phyloP scores from a whole-genome alignment of 306 rosid species.

The barrel medic (Medicago truncatula) region DNA sequence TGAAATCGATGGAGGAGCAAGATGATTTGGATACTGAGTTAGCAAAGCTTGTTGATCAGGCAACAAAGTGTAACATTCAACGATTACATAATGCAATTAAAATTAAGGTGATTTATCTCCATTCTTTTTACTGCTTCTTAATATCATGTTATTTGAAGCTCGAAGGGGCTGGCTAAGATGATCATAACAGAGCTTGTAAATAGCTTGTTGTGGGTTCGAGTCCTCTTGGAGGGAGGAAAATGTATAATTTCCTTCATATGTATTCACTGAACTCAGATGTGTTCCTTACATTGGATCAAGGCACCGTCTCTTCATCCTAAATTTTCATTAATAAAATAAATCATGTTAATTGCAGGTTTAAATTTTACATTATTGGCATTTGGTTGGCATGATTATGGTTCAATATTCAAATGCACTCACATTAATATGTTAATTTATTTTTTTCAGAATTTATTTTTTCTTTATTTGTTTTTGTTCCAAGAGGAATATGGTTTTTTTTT shows the following conservation, averaged over 20 bases:
- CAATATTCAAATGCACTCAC: not conserved
- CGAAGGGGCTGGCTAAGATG: not conserved
- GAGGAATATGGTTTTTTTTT: slow-evolving; percentile 28
- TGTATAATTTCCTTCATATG: not conserved
- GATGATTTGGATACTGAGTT: slow-evolving; percentile 65
- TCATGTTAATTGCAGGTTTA: slow-evolving; percentile 26
- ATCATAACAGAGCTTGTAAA: not conserved
- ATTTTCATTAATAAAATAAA: not conserved
- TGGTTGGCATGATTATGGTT: slow-evolving; percentile 9
- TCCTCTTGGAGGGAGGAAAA: not conserved
- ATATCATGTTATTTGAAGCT: not conserved
- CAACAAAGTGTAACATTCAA: slow-evolving; percentile 55
- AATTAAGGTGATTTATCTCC: slow-evolving; percentile 66
- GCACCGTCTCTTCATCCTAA: not conserved
- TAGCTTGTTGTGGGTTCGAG: not conserved
- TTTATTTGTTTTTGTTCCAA: not conserved
- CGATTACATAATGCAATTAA: slow-evolving; percentile 64
- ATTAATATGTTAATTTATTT: slow-evolving; percentile 1
- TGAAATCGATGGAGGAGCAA: slow-evolving; percentile 59
- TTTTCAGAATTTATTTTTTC: not conserved
- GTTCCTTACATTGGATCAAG: not conserved
- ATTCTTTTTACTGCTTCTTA: slow-evolving; percentile 24
- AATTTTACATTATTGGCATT: slow-evolving; percentile 10
- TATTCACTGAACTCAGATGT: not conserved
- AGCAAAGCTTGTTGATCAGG: slow-evolving; percentile 72